Conservation (phyloP, 768 basidiomycete genomes). For the Termitomyces titanicus region DNA sequence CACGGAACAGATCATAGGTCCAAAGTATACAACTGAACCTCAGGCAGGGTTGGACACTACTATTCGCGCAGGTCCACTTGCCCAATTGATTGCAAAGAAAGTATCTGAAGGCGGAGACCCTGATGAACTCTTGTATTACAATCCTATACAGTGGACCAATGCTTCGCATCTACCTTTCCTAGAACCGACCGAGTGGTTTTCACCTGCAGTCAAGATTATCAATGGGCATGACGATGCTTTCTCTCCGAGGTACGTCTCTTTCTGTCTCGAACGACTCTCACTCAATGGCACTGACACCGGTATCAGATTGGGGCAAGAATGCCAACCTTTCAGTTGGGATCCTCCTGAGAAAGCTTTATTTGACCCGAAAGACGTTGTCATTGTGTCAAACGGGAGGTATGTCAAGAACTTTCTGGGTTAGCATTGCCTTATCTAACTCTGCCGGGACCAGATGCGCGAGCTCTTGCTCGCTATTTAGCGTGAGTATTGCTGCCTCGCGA, state of each 20-base stretch:
- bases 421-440: not conserved
- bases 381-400: slow-evolving; percentile 53
- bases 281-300: not conserved
- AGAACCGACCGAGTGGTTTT: slow-evolving; percentile 41
- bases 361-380: slow-evolving; percentile 42
- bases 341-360: slow-evolving; percentile 46
- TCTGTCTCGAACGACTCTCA: not conserved
- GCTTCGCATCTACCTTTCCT: slow-evolving; percentile 42
- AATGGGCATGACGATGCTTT: slow-evolving; percentile 50
- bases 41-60: slow-evolving; percentile 54
- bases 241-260: slow-evolving; percentile 35
- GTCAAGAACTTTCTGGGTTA: not conserved
- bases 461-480: slow-evolving; percentile 44
- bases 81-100: slow-evolving; percentile 42
- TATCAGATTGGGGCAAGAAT: slow-evolving; percentile 44
- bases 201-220: slow-evolving; percentile 36
- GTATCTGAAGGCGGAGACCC: slow-evolving; percentile 44
- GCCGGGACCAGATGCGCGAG: slow-evolving; percentile 37
- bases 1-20: slow-evolving; percentile 42
- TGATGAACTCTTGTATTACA: slow-evolving; percentile 40
- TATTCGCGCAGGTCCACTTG: slow-evolving; percentile 45
- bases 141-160: slow-evolving; percentile 46
- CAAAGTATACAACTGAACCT: slow-evolving; percentile 45
- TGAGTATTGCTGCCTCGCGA: slow-evolving; percentile 16
- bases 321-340: slow-evolving; percentile 28